Evolutionary conservation across 257 asterid species (phyloP).

Genomic region (Fraxinus cuspidata): DNA sequence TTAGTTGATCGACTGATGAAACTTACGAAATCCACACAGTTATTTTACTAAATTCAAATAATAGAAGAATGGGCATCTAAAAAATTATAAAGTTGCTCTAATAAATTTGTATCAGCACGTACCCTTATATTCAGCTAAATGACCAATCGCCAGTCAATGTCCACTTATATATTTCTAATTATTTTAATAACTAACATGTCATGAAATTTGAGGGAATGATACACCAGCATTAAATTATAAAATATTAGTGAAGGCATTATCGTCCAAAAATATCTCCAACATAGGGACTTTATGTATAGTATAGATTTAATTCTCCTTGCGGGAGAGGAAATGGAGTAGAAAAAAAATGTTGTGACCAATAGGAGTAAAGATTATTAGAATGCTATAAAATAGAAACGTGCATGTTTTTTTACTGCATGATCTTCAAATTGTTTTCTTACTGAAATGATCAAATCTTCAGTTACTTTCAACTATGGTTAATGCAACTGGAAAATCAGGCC

Average conservation of each 20-base stretch:
- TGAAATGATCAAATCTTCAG: constrained; percentile 3
- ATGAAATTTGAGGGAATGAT: not conserved
- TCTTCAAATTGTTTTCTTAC: not conserved
- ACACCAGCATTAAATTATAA: not conserved
- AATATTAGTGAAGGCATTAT: not conserved
- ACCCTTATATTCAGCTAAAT: not conserved
- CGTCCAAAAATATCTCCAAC: not conserved
- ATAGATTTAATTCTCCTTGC: not conserved
- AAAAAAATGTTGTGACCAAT: not conserved
- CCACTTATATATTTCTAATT: not conserved
- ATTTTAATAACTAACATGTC: not conserved
- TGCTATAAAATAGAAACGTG: not conserved
- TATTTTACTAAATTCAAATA: not conserved
- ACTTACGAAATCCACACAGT: not conserved
- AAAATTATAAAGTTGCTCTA: not conserved
- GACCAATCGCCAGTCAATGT: not conserved
- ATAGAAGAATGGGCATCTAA: not conserved
- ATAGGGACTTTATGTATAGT: not conserved
- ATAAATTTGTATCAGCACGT: not conserved
- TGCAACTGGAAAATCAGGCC: not conserved
- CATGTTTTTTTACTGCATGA: not conserved
- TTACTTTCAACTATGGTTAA: not conserved
- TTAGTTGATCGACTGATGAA: not conserved
- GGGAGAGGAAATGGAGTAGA: not conserved
- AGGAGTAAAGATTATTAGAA: not conserved